Evolutionary conservation across 1,139 yeast genomes (phyloP).

Genomic region (Yamadazyma dendronema): DNA sequence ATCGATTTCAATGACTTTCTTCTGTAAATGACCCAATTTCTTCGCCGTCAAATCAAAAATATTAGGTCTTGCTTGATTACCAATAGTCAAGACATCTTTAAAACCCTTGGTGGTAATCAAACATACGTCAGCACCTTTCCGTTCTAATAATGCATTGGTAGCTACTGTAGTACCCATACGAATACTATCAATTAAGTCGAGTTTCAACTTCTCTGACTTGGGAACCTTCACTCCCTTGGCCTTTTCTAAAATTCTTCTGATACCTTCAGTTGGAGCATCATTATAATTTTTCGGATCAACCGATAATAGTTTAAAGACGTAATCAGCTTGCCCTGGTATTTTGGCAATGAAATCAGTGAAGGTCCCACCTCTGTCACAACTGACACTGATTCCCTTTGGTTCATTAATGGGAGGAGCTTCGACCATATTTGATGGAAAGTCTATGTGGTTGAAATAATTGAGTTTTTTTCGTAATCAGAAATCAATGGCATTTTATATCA

Average conservation of each 20-base stretch:
- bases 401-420: no score
- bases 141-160: conserved; percentile 67
- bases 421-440: neutral
- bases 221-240: conserved; percentile 13
- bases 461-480: neutral
- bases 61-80: conserved; percentile 72
- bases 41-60: conserved; percentile 60
- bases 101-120: conserved; percentile 63
- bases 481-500: no score
- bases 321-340: conserved; percentile 14
- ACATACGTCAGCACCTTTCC: conserved; percentile 68
- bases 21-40: conserved; percentile 57
- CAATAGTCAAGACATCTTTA: conserved; percentile 60
- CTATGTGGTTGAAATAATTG: no score
- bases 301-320: conserved; percentile 18
- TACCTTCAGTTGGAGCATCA: conserved; percentile 23
- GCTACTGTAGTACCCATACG: conserved; percentile 85
- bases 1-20: conserved; percentile 50
- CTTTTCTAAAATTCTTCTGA: conserved; percentile 18
- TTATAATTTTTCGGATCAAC: conserved; percentile 20
- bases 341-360: conserved; percentile 20
- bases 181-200: conserved; percentile 43
- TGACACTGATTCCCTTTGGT: conserved; percentile 8
- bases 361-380: conserved; percentile 23
- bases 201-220: conserved; percentile 18